Base-by-base conservation (phyloP, 176 grass and related monocot species). In the Pontederia crassipes region DNA sequence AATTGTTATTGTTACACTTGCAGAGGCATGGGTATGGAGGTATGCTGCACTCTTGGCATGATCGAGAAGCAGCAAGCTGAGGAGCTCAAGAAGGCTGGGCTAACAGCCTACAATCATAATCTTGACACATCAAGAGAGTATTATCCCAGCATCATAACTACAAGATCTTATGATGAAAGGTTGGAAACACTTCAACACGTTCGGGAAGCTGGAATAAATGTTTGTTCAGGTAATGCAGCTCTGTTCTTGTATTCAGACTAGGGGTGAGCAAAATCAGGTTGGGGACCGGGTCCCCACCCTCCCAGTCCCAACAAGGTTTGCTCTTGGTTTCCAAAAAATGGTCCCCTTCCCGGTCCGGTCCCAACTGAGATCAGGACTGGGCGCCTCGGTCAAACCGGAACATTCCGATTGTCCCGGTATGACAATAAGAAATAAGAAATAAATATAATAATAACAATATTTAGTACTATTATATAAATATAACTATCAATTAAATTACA, bases 51-150 rank as follows among this genome's bases (percentile, higher is more conserved):
- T 54, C 69, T 98, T 18, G 94, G 94, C 77, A 98, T 98, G 94
- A 58, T 98, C 75, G 94, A 98, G 79, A 92, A 98, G 76, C 88
- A 93, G 62, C 94, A 98, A 70, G 88, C 94, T 12, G 82, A 80
- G 75, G 77, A 88, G 62, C 94, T 98, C 27, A 98, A 98, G 69
- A 81, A 98, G 72, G 94, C 88, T 48, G 94, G 94, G 18, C 94
- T 98, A 60, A 98, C 94, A 65, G 94, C 94, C 12, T 98, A 98
- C 80, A 98, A 93, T 80, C 94, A 98, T 79, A 98, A 98, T 73
- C 74, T 98, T 47, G 88, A 98, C 74, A 98, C 94, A 74, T 98
- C 94, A 57, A 98, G 88, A 83, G 94, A 98, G 73, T 98, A 92
- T 75, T 98, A 93, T 68, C 85, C 94, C n/a, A 98, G 92, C 63